A percentile compares a stretch with the other conserved stretches of the same genome.
These are phyloP conservation scores for Vicia sativa DNA, from an alignment of 306 rosid species.

Conservation along the genomic window DNA sequence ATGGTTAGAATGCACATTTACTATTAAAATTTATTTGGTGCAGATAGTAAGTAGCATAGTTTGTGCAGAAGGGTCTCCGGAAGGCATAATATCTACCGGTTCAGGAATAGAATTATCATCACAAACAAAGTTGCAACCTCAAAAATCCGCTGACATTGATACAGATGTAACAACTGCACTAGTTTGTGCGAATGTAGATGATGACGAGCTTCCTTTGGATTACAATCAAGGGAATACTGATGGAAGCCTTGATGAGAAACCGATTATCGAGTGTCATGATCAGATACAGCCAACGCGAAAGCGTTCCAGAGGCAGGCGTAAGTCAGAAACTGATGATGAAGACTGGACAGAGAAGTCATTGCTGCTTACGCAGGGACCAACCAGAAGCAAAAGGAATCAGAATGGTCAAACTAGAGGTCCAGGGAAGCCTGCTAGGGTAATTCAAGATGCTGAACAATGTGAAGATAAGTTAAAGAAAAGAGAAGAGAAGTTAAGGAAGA, in stretches of 20 bases:
- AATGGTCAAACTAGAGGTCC: conserved; percentile 12
- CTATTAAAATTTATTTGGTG: not conserved
- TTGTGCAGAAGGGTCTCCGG: conserved; percentile 17
- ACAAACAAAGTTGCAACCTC: conserved; percentile 30
- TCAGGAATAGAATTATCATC: conserved; percentile 6
- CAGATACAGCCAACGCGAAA: conserved; percentile 29
- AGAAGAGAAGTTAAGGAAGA: not conserved
- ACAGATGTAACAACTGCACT: conserved; percentile 6
- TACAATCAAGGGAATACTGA: conserved; percentile 25
- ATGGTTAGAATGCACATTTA: conserved; percentile 2
- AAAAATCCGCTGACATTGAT: conserved; percentile 10
- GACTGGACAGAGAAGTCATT: not conserved
- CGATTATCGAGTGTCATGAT: not conserved
- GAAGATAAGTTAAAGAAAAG: not conserved
- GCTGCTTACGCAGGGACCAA: conserved; percentile 5
- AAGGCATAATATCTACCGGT: conserved; percentile 1
- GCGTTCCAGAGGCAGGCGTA: conserved; percentile 38
- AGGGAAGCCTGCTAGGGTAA: conserved; percentile 29
- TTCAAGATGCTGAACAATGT: not conserved
- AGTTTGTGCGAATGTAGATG: conserved; percentile 19
- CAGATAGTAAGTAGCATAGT: not conserved
- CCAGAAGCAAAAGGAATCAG: conserved; percentile 5
- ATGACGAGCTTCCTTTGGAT: conserved; percentile 11
- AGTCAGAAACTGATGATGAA: conserved; percentile 7
- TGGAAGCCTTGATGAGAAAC: conserved; percentile 8